Conservation (phyloP, 345 rosid genomes). For the Gossypium bickii region DNA sequence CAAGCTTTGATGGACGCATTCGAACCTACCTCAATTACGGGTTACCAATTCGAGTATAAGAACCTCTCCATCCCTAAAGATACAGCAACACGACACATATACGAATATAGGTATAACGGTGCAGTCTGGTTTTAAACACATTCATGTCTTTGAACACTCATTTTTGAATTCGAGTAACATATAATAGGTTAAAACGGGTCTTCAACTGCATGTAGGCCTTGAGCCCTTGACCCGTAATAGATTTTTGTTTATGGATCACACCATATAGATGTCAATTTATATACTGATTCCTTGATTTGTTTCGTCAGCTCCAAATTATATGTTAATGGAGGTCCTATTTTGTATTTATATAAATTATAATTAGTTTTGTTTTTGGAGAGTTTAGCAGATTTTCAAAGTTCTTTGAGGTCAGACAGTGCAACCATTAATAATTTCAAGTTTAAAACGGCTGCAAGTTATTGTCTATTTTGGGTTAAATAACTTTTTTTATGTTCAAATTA, state of each 20-base stretch:
- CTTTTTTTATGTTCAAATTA: no score
- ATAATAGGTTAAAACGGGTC: not conserved
- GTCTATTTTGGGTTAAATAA: no score
- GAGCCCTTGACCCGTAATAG: not conserved
- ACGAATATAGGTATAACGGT: not conserved
- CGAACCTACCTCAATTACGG: constrained; percentile 57
- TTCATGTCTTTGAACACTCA: not conserved
- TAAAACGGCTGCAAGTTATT: no score
- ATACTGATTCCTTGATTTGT: constrained; percentile 10
- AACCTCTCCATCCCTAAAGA: not conserved
- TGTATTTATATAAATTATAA: no score
- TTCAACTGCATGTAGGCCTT: not conserved
- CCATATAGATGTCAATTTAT: not conserved
- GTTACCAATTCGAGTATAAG: constrained; percentile 38
- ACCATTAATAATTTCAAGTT: not conserved
- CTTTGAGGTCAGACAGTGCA: not conserved
- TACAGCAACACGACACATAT: not conserved
- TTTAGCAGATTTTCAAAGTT: not conserved
- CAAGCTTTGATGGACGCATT: constrained; percentile 59
- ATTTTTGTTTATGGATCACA: not conserved
- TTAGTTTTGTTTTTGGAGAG: no score
- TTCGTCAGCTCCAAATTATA: not conserved
- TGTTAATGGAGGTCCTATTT: not conserved
- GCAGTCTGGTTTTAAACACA: not conserved
- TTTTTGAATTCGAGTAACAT: not conserved